Base-by-base conservation (phyloP, 2,329 filamentous ascomycete genomes). In the Lasiodiplodia sp. region DNA sequence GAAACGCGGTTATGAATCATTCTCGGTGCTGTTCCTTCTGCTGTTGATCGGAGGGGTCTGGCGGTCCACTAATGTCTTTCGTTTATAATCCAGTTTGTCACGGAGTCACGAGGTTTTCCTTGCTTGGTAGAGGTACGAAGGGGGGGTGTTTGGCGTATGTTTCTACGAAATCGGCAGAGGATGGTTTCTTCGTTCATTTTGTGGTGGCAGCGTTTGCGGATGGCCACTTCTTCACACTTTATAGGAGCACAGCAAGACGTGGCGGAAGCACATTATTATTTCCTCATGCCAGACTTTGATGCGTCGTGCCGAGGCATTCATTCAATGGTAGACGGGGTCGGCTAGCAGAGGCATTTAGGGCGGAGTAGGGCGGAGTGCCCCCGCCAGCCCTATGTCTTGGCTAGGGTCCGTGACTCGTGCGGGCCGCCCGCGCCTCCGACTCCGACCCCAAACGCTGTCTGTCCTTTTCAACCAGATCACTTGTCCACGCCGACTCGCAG, bases 41-140 rank as follows among this genome's bases (percentile, higher is more conserved):
- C 44, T 47, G 25, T 31, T 31, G n/a, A 38, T 52, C 28, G 16
- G 34, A 18, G 34, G 38, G 18, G 51, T 64, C 60, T 64, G 60
- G 47, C 31, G 47, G 47, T 52, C 28, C 47, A 52, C 18, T 68
- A 68, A 68, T 68, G 66, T 63, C 66, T 63, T 63, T 68, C 66
- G 66, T 34, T 68, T 63, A 56, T 62, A 62, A 40, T 44, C 21
- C n/a, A 23, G 44, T 62, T 31, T 52, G 55, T 60, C 65, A 58
- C 55, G 65, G 56, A 58, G 53, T 67, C 38, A 67, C 49, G 53
- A 67, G 53, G n/a, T 51, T 66, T 57, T 34, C 28, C 38, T 40
- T 44, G 3, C 37, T 23, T 44, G 55, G 55, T 64, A 64, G 60
- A 64, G 47, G 60, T 28, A n/a, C 28, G 28, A 31, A 23, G 47